phyloP scores from a whole-genome alignment of 345 rosid species.

The Boechera retrofracta region DNA sequence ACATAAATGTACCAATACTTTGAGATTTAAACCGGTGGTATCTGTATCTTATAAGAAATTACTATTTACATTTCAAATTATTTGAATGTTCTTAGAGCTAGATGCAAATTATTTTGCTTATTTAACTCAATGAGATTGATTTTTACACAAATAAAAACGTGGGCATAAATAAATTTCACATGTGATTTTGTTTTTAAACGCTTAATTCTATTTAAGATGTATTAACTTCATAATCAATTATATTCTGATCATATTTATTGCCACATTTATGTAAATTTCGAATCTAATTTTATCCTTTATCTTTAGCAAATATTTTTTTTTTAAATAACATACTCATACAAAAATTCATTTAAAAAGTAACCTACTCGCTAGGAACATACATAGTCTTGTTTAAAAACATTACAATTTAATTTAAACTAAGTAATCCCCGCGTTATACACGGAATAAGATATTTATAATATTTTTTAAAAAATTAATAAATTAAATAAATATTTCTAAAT shows the following conservation, averaged over 20 bases:
- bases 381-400: no score
- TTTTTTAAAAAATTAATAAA: no score
- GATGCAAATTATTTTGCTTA: not conserved
- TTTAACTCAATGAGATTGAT: not conserved
- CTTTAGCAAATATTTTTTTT: not conserved
- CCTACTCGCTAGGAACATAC: no score
- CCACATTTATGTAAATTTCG: not conserved
- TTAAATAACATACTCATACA: no score
- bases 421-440: no score
- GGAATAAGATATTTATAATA: no score
- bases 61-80: not conserved
- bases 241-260: slow-evolving; percentile 10
- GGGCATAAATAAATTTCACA: not conserved
- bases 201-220: not conserved
- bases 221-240: not conserved
- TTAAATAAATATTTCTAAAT: no score
- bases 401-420: no score
- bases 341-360: no score
- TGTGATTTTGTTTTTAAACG: not conserved
- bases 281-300: not conserved
- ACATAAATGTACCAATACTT: not conserved
- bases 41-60: not conserved
- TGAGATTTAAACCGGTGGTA: not conserved
- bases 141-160: not conserved
- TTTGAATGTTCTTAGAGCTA: not conserved